Evolutionary conservation across 345 rosid species (phyloP), one percentile per base, ranked within the genome.

Genomic region (Populus simonii): DNA sequence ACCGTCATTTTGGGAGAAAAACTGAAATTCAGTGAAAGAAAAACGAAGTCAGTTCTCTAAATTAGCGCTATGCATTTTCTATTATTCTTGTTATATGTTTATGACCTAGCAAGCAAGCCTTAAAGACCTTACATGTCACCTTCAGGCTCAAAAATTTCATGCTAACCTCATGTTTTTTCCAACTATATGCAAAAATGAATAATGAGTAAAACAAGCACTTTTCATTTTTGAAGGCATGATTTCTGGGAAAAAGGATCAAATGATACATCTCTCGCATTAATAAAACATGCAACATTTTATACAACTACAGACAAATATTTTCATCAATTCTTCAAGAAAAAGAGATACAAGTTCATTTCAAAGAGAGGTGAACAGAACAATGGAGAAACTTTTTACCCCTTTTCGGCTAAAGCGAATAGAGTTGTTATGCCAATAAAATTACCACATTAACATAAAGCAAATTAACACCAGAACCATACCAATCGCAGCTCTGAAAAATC

Each of bases 401-500:
- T 31, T 65, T 15, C 38, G 27, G 43, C 43, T 22, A 55, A 55
- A 55, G 22, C 61, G 22, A 55, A 20, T 20, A 55, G 43, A 8
- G 20, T 39, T 20, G 27, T n/a, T 68, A 22, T 22, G 71, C 71
- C 67, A 63, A 23, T 29, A 10, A 8, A n/a, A n/a, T 1, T 18
- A 36, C 10, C 38, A 57, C 8, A 43, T 20, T 16, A 49, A 72
- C 4, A 11, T 15, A 70, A 29, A 22, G 61, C 57, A 66, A 35
- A 73, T 17, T 9, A 61, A 51, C 69, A 38, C 16, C 7, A 72
- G 63, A 47, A 79, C 39, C 62, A 38, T 83, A 95, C 96, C 96
- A 57, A 77, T 68, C 94, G 87, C 68, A 96, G 89, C 87, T 90
- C 80, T 16, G 87, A 87, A 80, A 96, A 93, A 80, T 96, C 96